A percentile compares a stretch with the other conserved stretches of the same genome.
phyloP scores from a whole-genome alignment of 345 rosid species.

The Isatis tinctoria region DNA sequence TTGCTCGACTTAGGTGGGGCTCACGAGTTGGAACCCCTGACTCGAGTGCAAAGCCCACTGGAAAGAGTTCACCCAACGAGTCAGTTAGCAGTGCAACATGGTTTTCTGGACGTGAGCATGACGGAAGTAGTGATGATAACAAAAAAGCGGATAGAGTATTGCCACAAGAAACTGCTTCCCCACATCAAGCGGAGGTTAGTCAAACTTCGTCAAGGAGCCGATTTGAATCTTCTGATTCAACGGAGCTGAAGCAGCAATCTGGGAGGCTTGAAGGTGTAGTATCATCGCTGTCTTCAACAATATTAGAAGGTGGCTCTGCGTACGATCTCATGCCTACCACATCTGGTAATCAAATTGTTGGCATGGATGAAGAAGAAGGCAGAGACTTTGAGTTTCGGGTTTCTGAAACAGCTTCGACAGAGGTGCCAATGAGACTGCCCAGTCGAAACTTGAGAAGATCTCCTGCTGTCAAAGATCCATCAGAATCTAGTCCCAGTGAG shows the following conservation, averaged over 20 bases:
- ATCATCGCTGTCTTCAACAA: slow-evolving; percentile 31
- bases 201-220: slow-evolving; percentile 34
- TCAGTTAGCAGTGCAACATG: slow-evolving; percentile 64
- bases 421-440: slow-evolving; percentile 34
- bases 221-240: slow-evolving; percentile 34
- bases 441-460: slow-evolving; percentile 37
- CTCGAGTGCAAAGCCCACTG: slow-evolving; percentile 45
- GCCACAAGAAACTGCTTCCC: slow-evolving; percentile 38
- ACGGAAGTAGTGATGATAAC: slow-evolving; percentile 54
- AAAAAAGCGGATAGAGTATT: slow-evolving; percentile 38
- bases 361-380: slow-evolving; percentile 28
- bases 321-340: slow-evolving; percentile 37
- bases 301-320: slow-evolving; percentile 40
- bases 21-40: slow-evolving; percentile 55
- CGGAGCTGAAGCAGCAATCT: slow-evolving; percentile 29
- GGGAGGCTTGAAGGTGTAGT: slow-evolving; percentile 34
- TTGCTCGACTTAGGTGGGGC: slow-evolving; percentile 66
- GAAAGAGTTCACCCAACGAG: slow-evolving; percentile 58
- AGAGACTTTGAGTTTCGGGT: slow-evolving; percentile 11
- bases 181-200: slow-evolving; percentile 34
- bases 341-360: slow-evolving; percentile 35
- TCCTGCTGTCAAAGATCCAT: slow-evolving; percentile 32
- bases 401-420: slow-evolving; percentile 35
- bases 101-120: slow-evolving; percentile 85
- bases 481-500: slow-evolving; percentile 16